Conservation (phyloP, 495 filamentous ascomycete species). For the Cercophora newfieldiana region DNA sequence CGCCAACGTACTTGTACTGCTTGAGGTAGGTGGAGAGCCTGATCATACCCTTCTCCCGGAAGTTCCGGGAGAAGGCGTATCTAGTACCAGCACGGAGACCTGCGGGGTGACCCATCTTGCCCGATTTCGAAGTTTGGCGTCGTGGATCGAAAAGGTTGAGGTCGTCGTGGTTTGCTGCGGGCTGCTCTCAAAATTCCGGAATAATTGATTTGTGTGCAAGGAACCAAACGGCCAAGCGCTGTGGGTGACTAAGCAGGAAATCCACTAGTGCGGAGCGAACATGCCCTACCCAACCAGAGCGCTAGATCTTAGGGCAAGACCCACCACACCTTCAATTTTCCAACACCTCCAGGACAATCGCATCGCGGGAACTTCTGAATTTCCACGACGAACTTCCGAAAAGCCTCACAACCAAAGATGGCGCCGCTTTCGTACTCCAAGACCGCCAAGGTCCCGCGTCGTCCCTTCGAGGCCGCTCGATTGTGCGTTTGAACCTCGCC, state of each 20-base stretch:
- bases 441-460: conserved; percentile 92
- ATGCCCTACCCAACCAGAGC: conserved; percentile 10
- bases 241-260: conserved; percentile 35
- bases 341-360: conserved; percentile 7
- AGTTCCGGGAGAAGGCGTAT: conserved; percentile 90
- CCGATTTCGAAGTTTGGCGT: conserved; percentile 39
- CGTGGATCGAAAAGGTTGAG: conserved; percentile 39
- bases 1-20: conserved; percentile 71
- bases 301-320: conserved; percentile 25
- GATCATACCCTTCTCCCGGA: conserved; percentile 93
- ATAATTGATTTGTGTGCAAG: conserved; percentile 28
- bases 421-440: conserved; percentile 80
- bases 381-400: conserved; percentile 12
- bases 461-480: conserved; percentile 96
- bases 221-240: conserved; percentile 31
- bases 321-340: conserved; percentile 43
- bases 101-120: conserved; percentile 89
- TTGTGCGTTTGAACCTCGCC: conserved; percentile 59
- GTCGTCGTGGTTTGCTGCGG: conserved; percentile 36
- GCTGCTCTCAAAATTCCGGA: conserved; percentile 34
- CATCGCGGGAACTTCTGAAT: conserved; percentile 15
- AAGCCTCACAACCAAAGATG: conserved; percentile 46
- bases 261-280: conserved; percentile 29
- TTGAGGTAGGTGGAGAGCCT: conserved; percentile 85
- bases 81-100: conserved; percentile 95